A percentile compares a stretch with the other conserved stretches of the same genome.
These are phyloP conservation scores for Geotrichum phurueaensis DNA, from an alignment of 1,139 yeast species.

Conservation along the genomic window DNA sequence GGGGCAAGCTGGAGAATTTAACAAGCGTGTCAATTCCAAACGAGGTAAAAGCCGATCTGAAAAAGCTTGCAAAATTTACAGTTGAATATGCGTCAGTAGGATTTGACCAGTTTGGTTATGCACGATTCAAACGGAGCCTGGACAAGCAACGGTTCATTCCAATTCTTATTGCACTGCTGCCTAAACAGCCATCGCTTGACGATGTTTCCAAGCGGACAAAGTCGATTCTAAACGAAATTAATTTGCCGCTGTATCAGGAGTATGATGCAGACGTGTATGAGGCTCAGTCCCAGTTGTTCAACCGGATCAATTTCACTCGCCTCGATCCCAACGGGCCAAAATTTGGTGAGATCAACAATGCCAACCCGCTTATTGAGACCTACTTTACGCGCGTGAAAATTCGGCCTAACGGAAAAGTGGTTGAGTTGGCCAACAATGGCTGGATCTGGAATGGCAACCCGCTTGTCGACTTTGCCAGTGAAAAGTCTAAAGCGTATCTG, in stretches of 20 bases:
- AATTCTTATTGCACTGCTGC: constrained; percentile 24
- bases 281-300: constrained; percentile 62
- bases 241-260: constrained; percentile 61
- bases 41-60: constrained; percentile 29
- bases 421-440: constrained; percentile 86
- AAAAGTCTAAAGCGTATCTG: constrained; percentile 69
- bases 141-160: constrained; percentile 42
- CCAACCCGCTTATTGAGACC: constrained; percentile 69
- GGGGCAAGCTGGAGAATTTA: not conserved
- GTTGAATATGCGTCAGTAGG: constrained; percentile 39
- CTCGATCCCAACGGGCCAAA: constrained; percentile 76
- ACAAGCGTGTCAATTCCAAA: not conserved
- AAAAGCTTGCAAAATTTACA: constrained; percentile 49
- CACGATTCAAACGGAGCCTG: constrained; percentile 51
- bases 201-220: constrained; percentile 42
- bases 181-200: constrained; percentile 26
- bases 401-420: constrained; percentile 44
- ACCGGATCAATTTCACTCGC: constrained; percentile 69
- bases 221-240: constrained; percentile 66
- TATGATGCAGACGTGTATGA: constrained; percentile 67
- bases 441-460: constrained; percentile 99
- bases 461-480: constrained; percentile 83
- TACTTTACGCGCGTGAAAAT: constrained; percentile 70
- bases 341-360: constrained; percentile 53
- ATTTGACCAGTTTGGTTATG: constrained; percentile 41